Base-by-base conservation (phyloP, 2,329 filamentous ascomycete genomes). In the Alternaria sp. region DNA sequence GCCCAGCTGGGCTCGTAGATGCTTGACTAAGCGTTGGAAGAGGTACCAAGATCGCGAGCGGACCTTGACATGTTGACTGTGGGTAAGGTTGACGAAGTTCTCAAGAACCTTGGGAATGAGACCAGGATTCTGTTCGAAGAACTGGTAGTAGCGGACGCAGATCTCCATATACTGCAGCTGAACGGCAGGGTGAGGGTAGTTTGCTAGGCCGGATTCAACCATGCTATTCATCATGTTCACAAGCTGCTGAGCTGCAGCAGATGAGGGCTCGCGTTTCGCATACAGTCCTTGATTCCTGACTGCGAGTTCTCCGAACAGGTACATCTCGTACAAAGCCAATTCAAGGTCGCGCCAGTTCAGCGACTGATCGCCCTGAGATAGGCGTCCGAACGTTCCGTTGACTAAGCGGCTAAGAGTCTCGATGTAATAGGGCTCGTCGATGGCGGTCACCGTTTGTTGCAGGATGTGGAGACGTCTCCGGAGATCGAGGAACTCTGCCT, bases 101-200 rank as follows among this genome's bases (percentile, higher is more conserved):
- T 97, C 93, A 40, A 99, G 83, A 1, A 95, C 92, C 64, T 89
- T 90, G 2, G 92, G 91, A 49, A 98, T 96, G 60, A 92, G 88
- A 23, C 89, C 83, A 29, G 88, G 84, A 72, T 97, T 91, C 55
- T 88, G 87, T 73, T 98, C 93, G 74, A 99, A 98, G 77, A 97
- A 96, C 28, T 88, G 86, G 74, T 90, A 91, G 79, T 99, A 99
- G 50, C 95, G 89, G 54, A 97, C 93, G 76, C 93, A 97, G 34
- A 97, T 96, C 77, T 99, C 95, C 93, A 99, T 97, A 74, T 96
- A 99, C 79, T 97, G 93, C 23, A 99, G 83, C 63, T 97, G 87
- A 51, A 97, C 93, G 14, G 93, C 92, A 1, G 95, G 94, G 74
- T 98, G 95, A 14, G 89, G 88, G 77, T 94, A 96, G 41, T 85